A percentile compares a stretch with the other conserved stretches of the same genome.
These are phyloP conservation scores for Tausonia pullulans DNA, from an alignment of 1,284 basidiomycete genomes.

Conservation along the genomic window DNA sequence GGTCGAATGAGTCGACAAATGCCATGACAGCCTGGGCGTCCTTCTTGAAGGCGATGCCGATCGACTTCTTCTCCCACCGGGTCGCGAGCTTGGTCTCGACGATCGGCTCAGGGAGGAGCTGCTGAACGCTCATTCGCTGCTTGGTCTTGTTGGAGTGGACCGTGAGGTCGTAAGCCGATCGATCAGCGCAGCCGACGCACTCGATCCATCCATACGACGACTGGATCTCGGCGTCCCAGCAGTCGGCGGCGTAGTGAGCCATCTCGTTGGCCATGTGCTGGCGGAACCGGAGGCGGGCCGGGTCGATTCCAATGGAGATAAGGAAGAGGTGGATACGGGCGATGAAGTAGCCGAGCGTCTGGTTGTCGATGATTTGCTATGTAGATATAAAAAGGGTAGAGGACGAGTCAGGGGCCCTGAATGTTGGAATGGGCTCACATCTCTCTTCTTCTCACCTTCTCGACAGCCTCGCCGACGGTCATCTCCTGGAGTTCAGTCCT, in stretches of 20 bases:
- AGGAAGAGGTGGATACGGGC: slow-evolving; percentile 87
- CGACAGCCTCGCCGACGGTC: slow-evolving; percentile 81
- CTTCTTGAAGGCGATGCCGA: slow-evolving; percentile 84
- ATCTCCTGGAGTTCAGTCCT: slow-evolving; percentile 54
- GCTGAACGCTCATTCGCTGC: slow-evolving; percentile 65
- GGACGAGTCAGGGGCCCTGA: too few relatives aligned
- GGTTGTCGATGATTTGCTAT: slow-evolving; percentile 79
- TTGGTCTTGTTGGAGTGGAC: slow-evolving; percentile 46
- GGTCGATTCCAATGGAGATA: slow-evolving; percentile 83
- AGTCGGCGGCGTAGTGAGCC: slow-evolving; percentile 98
- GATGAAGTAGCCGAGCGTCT: slow-evolving; percentile 95
- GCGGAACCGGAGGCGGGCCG: slow-evolving; percentile 74
- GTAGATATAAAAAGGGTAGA: not conserved
- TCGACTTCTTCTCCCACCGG: slow-evolving; percentile 74
- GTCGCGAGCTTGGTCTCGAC: slow-evolving; percentile 61
- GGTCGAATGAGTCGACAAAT: slow-evolving; percentile 54
- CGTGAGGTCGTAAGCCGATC: slow-evolving; percentile 84
- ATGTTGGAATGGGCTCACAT: not conserved
- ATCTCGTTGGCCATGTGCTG: slow-evolving; percentile 98
- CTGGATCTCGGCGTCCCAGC: slow-evolving; percentile 98
- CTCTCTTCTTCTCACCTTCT: slow-evolving; percentile 27
- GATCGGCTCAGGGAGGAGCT: slow-evolving; percentile 71
- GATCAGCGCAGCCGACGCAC: slow-evolving; percentile 98
- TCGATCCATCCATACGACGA: slow-evolving; percentile 96
- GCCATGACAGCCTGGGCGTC: slow-evolving; percentile 65